Percentiles rank a stretch among this genome's conserved stretches.
Evolutionary conservation across 495 filamentous ascomycete species (phyloP).

Genomic region (Penicillium lividum): DNA sequence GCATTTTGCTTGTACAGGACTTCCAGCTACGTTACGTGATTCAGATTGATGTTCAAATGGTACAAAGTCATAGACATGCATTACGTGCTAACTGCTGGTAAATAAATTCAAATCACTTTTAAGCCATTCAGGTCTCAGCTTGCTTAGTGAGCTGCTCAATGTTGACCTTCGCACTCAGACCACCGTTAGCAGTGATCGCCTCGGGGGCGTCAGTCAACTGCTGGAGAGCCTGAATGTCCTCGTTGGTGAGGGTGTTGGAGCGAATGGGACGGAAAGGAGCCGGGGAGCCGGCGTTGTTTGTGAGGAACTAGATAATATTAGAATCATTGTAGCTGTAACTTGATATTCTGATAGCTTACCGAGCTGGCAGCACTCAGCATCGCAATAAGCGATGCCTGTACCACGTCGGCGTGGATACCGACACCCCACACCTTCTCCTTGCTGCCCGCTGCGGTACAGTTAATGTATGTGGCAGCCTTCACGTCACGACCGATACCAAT

Average conservation of each 20-base stretch:
- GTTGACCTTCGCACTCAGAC: constrained; percentile 33
- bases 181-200: constrained; percentile 22
- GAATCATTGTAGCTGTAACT: constrained; percentile 1
- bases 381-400: constrained; percentile 88
- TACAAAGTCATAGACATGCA: constrained; percentile 19
- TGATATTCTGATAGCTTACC: constrained; percentile 57
- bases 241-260: constrained; percentile 46
- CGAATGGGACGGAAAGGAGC: constrained; percentile 51
- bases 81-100: constrained; percentile 19
- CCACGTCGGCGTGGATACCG: constrained; percentile 92
- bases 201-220: constrained; percentile 31
- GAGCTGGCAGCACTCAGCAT: constrained; percentile 85
- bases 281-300: constrained; percentile 46
- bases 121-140: constrained; percentile 35
- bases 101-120: constrained; percentile 18
- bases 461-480: constrained; percentile 92
- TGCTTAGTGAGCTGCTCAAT: constrained; percentile 38
- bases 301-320: constrained; percentile 43
- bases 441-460: constrained; percentile 74
- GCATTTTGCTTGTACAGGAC: not conserved
- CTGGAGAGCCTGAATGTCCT: constrained; percentile 49
- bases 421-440: constrained; percentile 85
- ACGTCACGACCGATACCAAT: constrained; percentile 73
- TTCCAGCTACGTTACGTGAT: not conserved
- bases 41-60: not conserved